These are phyloP conservation scores for Fusarium stilboides DNA, from an alignment of 2,329 filamentous ascomycete species.

Conservation along the genomic window DNA sequence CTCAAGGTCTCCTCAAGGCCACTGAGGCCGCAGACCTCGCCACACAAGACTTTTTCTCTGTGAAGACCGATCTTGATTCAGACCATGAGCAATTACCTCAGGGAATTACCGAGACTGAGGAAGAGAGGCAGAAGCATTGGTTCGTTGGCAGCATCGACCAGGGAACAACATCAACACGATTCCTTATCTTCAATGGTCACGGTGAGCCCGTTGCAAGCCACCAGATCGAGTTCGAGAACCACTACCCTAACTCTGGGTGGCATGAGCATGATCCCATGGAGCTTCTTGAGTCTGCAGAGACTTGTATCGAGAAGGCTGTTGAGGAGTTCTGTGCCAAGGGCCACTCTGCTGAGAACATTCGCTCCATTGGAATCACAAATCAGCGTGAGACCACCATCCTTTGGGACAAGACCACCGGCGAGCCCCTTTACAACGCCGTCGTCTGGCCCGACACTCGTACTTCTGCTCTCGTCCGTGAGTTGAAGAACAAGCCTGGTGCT, in stretches of 20 bases:
- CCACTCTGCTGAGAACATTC: slow-evolving; percentile 77
- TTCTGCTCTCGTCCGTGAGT: slow-evolving; percentile 78
- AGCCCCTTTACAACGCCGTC: slow-evolving; percentile 86
- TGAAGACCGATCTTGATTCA: slow-evolving; percentile 47
- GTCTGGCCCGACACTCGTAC: slow-evolving; percentile 93
- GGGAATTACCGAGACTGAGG: slow-evolving; percentile 53
- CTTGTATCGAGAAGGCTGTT: slow-evolving; percentile 84
- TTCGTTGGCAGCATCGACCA: slow-evolving; percentile 93
- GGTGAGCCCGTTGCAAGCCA: slow-evolving; percentile 86
- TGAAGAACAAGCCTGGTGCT: slow-evolving; percentile 77
- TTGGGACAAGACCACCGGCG: slow-evolving; percentile 86
- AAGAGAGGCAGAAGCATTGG: slow-evolving; percentile 61
- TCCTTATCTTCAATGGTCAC: slow-evolving; percentile 88
- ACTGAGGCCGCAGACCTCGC: slow-evolving; percentile 37
- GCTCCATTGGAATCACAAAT: slow-evolving; percentile 87
- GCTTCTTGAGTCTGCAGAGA: slow-evolving; percentile 80
- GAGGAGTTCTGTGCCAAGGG: slow-evolving; percentile 80
- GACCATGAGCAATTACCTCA: slow-evolving; percentile 48
- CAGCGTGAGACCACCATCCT: slow-evolving; percentile 91
- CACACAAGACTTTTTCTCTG: slow-evolving; percentile 45
- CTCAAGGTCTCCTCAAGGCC: slow-evolving; percentile 50
- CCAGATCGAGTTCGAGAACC: slow-evolving; percentile 88
- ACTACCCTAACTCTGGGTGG: slow-evolving; percentile 90
- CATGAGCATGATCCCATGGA: slow-evolving; percentile 90
- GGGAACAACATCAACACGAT: slow-evolving; percentile 89